Conservation (phyloP, 2,329 filamentous ascomycete species). For the Arachnomyces sp. region DNA sequence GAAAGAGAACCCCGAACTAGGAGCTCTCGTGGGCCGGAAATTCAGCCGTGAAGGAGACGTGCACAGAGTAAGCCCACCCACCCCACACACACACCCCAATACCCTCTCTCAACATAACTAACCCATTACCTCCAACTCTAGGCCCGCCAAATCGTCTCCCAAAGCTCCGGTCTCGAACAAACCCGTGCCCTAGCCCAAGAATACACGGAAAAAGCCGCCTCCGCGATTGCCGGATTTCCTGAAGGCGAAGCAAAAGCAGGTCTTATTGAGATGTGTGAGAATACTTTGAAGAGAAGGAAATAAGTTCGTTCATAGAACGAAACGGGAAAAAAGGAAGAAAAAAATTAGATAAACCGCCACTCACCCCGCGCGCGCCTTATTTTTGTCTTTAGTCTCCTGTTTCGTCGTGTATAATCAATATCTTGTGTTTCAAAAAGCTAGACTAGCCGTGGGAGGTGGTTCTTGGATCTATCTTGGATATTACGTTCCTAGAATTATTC, state of each 20-base stretch:
- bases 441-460: too few relatives aligned
- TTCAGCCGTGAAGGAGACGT: slow-evolving; percentile 81
- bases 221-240: slow-evolving; percentile 76
- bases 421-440: too few relatives aligned
- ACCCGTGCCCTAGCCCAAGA: slow-evolving; percentile 84
- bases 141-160: slow-evolving; percentile 78
- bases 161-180: slow-evolving; percentile 83
- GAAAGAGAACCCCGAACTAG: slow-evolving; percentile 79
- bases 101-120: slow-evolving; percentile 12
- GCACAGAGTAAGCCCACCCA: slow-evolving; percentile 55
- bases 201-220: slow-evolving; percentile 80
- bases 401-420: too few relatives aligned
- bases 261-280: slow-evolving; percentile 85
- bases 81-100: slow-evolving; percentile 4
- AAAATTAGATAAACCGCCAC: too few relatives aligned
- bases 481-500: too few relatives aligned
- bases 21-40: slow-evolving; percentile 82
- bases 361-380: too few relatives aligned
- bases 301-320: slow-evolving; percentile 31
- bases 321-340: background rate
- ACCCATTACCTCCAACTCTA: slow-evolving; percentile 29
- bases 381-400: too few relatives aligned
- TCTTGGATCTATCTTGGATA: too few relatives aligned
- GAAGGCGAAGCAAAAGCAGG: slow-evolving; percentile 92
- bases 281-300: slow-evolving; percentile 82